Evolutionary conservation across 768 basidiomycete genomes (phyloP), one percentile per base, ranked within the genome.

Genomic region (Candolleomyces eurysporus): DNA sequence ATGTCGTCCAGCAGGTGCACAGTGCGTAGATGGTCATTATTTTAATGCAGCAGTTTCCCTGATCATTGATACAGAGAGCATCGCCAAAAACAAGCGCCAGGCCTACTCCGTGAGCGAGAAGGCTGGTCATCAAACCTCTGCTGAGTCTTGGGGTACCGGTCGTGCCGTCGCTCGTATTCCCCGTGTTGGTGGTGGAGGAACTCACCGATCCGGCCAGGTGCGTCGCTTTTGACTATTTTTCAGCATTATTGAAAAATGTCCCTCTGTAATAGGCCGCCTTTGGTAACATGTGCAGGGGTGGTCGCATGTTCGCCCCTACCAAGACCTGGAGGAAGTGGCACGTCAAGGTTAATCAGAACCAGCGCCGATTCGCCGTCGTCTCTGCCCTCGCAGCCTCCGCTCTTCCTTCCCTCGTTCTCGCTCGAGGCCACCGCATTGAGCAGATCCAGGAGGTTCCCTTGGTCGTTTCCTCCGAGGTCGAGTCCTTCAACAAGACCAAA

Each of bases 271-370:
- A 96, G 90, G 97, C 94, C 75, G 97, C 97, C 36, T 98, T 98
- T 81, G 97, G 97, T 73, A 98, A 98, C 91, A 98, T 99, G 97
- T 98, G 96, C 85, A 92, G 97, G 78, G 96, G 97, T 73, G 97
- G 97, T 83, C 94, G 97, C 74, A 98, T 99, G 97, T 98, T 99
- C 79, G 96, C 96, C 31, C 97, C 97, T 17, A 98, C 96, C 80
- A 98, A 97, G 84, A 92, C 88, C 74, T 98, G 96, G 96, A 91
- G 96, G 80, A 96, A 89, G 77, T 99, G 97, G 97, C 97, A 99
- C 81, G 92, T 98, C 83, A 99, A 98, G 83, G 92, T 98, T 63
- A 96, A 96, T 89, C 92, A 95, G 84, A 96, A 96, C 86, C 96
- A 98, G 80, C 92, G 92, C 76, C 92, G 97, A 66, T 99, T 94